Evolutionary conservation across 1,284 basidiomycete species (phyloP), one percentile per base, ranked within the genome.

Genomic region (Sporisorium scitamineum): DNA sequence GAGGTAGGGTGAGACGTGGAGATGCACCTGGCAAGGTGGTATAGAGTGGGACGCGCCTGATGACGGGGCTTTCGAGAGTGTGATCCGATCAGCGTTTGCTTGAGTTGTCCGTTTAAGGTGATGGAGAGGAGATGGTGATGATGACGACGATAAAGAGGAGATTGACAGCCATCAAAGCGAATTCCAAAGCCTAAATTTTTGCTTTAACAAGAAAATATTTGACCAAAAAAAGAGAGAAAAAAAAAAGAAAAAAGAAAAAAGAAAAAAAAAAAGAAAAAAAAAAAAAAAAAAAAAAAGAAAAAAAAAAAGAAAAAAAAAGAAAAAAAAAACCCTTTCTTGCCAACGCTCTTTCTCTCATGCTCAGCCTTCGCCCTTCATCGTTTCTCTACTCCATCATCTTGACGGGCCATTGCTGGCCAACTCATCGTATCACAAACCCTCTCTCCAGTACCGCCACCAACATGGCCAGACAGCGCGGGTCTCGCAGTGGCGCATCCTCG

Each of bases 121-220:
- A n/a, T 18, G 24, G 16, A 24, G 34, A n/a, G 16, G 37, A 53
- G 24, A 41, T 22, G 52, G 20, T 37, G 64, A 39, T 51, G 52
- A 44, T 9, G 64, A 31, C 45, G 62, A 50, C 20, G 88, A 54
- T 26, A 53, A 50, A 3, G 45, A 47, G 14, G 52, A 50, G 37
- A 50, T 89, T 16, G 89, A 90, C 2, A 92, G 41, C 26, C 14
- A 48, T 7, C n/a, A 29, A 29, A n/a, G 47, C 27, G 16, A 27
- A 8, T 18, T 27, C 42, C 2, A 20, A 48, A 54, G 27, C 16
- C 31, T 55, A 45, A 56, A 45, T 45, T 56, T 45, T 48, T 45
- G 11, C 3, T 27, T 26, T 47, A 22, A 45, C 9, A 45, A 45
- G 22, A 39, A 39, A 34, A 9, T 34, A 3, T 34, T 14, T n/a